Conservation (phyloP, 1,284 basidiomycete species). For the Ceratobasidium sp. region DNA sequence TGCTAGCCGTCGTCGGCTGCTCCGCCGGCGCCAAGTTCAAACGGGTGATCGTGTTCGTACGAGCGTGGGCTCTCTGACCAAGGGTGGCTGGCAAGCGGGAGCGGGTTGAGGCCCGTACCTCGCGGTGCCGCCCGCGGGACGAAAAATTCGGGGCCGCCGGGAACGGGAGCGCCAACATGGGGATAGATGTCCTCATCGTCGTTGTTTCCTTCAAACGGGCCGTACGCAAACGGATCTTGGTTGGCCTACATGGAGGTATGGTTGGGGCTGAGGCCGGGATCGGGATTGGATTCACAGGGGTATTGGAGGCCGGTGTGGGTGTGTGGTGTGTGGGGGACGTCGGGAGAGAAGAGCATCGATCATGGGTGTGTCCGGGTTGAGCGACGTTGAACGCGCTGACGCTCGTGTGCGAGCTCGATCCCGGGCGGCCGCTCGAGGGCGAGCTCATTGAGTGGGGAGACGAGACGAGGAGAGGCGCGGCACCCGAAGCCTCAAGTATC, state of each 20-base stretch:
- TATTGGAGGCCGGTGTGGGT: slow-evolving; percentile 41
- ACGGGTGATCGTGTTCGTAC: slow-evolving; percentile 13
- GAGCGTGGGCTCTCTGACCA: slow-evolving; percentile 39
- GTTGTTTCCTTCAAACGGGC: slow-evolving; percentile 8
- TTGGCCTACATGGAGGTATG: slow-evolving; percentile 21
- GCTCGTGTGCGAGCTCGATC: slow-evolving; percentile 39
- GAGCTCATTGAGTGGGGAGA: slow-evolving; percentile 40
- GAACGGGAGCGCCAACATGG: slow-evolving; percentile 2
- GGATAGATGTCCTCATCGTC: slow-evolving; percentile 29
- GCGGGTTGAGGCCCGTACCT: slow-evolving; percentile 20
- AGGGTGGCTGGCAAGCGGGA: slow-evolving; percentile 19
- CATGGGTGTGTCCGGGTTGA: slow-evolving; percentile 31
- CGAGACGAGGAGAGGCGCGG: slow-evolving; percentile 38
- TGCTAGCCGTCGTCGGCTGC: background rate
- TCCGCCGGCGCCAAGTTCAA: background rate
- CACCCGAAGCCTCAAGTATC: slow-evolving; percentile 36
- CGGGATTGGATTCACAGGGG: slow-evolving; percentile 22
- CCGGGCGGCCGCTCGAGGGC: slow-evolving; percentile 29
- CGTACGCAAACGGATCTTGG: slow-evolving; percentile 41
- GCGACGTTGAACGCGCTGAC: slow-evolving; percentile 28
- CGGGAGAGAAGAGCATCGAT: slow-evolving; percentile 39
- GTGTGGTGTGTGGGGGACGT: slow-evolving; percentile 38
- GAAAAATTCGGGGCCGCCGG: slow-evolving; percentile 39
- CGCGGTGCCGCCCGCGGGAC: slow-evolving; percentile 26
- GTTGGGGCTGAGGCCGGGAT: slow-evolving; percentile 28